A percentile compares a stretch with the other conserved stretches of the same genome.
Evolutionary conservation across 2,329 filamentous ascomycete genomes (phyloP).

Genomic region (Diaporthe caulivora): DNA sequence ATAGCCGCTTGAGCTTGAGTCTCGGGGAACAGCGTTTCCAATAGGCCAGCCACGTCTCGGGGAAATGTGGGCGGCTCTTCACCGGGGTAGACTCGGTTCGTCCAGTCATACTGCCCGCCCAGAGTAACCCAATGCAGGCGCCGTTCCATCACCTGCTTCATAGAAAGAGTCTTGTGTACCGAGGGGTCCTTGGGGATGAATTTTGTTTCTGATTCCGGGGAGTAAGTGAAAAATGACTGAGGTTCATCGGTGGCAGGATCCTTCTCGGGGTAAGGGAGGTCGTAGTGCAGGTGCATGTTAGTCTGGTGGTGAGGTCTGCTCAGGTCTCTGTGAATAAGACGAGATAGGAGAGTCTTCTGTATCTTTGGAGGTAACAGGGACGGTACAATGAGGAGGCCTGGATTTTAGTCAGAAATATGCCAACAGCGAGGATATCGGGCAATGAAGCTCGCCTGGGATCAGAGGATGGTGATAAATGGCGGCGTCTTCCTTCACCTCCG

Average conservation of each 20-base stretch:
- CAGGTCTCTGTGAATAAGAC: constrained; percentile 76
- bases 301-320: constrained; percentile 81
- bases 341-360: constrained; percentile 78
- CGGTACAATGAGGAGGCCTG: constrained; percentile 85
- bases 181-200: constrained; percentile 77
- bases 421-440: constrained; percentile 13
- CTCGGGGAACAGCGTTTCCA: constrained; percentile 79
- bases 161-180: constrained; percentile 80
- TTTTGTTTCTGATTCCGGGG: constrained; percentile 63
- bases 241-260: constrained; percentile 18
- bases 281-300: constrained; percentile 70
- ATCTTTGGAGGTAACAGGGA: constrained; percentile 76
- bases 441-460: constrained; percentile 71
- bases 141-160: constrained; percentile 78
- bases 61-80: constrained; percentile 80
- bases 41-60: constrained; percentile 74
- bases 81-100: constrained; percentile 82
- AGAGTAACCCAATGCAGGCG: constrained; percentile 95
- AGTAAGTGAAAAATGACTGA: constrained; percentile 67
- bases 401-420: constrained; percentile 16
- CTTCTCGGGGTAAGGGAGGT: constrained; percentile 47
- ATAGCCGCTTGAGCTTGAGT: constrained; percentile 91
- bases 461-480: constrained; percentile 74
- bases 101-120: constrained; percentile 98
- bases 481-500: constrained; percentile 52